Evolutionary conservation across 1,284 basidiomycete genomes (phyloP).

Genomic region (Marasmius oreades): DNA sequence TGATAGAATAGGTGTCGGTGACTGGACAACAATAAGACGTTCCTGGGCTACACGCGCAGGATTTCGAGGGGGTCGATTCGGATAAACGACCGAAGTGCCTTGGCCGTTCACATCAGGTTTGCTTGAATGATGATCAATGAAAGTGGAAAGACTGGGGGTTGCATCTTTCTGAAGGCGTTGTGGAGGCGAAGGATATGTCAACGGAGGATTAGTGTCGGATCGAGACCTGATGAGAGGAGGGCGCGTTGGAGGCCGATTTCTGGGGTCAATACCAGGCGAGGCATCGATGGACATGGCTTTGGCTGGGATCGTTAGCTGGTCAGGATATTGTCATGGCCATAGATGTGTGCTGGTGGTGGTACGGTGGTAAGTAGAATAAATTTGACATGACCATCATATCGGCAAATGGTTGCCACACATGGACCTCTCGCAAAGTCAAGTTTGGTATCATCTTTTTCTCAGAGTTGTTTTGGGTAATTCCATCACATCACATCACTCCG

Average conservation of each 20-base stretch:
- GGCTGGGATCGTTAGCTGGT: neutral
- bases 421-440: neutral
- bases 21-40: neutral
- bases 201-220: constrained; percentile 1
- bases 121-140: constrained; percentile 9
- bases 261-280: neutral
- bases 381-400: neutral
- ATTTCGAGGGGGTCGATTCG: constrained; percentile 22
- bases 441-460: neutral
- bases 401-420: neutral
- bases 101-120: constrained; percentile 12
- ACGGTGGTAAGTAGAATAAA: neutral
- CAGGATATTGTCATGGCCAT: neutral
- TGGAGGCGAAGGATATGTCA: neutral
- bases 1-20: constrained; percentile 1
- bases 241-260: neutral
- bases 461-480: too few species aligned
- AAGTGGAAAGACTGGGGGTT: constrained; percentile 6
- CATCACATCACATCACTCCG: too few species aligned
- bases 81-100: constrained; percentile 17
- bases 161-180: neutral
- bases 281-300: too few species aligned
- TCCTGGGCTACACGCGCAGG: constrained; percentile 12
- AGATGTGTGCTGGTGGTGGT: neutral
- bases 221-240: constrained; percentile 3